A percentile compares a stretch with the other conserved stretches of the same genome.
phyloP scores from a whole-genome alignment of 305 asterid genomes.

The Solanum hybrid region DNA sequence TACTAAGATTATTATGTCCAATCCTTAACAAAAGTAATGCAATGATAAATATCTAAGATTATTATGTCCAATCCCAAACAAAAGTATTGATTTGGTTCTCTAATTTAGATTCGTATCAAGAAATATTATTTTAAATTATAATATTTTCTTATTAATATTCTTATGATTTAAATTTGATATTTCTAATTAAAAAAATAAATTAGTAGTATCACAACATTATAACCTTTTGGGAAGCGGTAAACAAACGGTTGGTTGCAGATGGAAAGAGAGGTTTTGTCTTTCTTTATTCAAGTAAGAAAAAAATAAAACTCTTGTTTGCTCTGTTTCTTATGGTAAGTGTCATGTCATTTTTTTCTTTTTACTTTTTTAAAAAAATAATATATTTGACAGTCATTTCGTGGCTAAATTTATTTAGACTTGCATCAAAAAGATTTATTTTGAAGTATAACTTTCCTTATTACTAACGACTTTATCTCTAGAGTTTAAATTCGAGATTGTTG shows the following conservation, averaged over 20 bases:
- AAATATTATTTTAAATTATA: not conserved
- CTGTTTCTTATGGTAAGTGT: not conserved
- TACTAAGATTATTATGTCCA: not conserved
- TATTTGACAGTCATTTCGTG: not conserved
- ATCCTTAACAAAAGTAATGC: not conserved
- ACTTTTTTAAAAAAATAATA: no score
- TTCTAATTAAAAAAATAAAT: not conserved
- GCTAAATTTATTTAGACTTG: not conserved
- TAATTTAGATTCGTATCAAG: not conserved
- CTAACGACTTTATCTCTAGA: not conserved
- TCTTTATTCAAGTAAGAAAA: not conserved
- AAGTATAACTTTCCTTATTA: not conserved
- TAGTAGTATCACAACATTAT: not conserved
- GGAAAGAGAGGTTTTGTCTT: no score
- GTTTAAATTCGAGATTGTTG: not conserved
- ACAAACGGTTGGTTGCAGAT: no score
- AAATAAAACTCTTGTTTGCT: not conserved
- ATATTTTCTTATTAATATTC: not conserved
- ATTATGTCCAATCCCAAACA: not conserved
- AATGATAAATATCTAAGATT: not conserved
- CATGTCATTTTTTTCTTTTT: not conserved
- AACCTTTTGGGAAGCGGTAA: not conserved
- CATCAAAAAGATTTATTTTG: not conserved
- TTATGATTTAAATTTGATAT: not conserved
- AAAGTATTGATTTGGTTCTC: not conserved